A percentile compares a stretch with the other conserved stretches of the same genome.
phyloP scores from a whole-genome alignment of 495 filamentous ascomycete species.

The Letharia lupina region DNA sequence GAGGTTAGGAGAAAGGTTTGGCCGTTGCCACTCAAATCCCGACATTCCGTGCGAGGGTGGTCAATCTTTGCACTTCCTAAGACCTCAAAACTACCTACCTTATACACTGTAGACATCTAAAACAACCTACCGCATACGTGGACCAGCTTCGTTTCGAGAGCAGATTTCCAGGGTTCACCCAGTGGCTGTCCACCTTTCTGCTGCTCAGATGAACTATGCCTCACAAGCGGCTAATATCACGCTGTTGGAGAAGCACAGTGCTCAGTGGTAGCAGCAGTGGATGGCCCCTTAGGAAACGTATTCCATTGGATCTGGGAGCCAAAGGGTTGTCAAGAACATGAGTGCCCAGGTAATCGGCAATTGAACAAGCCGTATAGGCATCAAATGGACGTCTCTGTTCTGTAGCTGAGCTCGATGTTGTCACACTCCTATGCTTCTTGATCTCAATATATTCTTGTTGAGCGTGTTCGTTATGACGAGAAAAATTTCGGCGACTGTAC shows the following conservation, averaged over 20 bases:
- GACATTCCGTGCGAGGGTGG: background rate
- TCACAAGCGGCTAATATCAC: background rate
- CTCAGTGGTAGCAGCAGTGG: background rate
- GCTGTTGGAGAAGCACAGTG: background rate
- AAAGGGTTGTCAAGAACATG: background rate
- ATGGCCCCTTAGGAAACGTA: background rate
- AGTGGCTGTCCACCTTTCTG: background rate
- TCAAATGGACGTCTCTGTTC: background rate
- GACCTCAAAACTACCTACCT: background rate
- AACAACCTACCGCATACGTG: too few species aligned
- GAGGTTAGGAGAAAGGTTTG: conserved; percentile 7
- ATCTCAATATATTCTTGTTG: background rate
- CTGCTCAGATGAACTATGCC: background rate
- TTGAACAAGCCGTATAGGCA: background rate
- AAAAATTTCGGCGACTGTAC: background rate
- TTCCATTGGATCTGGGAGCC: background rate
- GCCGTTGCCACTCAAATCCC: background rate
- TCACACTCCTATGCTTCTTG: background rate
- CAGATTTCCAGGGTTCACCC: background rate
- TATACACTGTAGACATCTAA: too few species aligned
- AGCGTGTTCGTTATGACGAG: background rate
- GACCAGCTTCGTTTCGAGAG: background rate
- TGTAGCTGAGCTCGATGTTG: background rate
- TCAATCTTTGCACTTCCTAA: background rate
- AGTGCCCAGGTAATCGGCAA: background rate